Percentiles rank a stretch among this genome's conserved stretches.
Conservation (phyloP, 306 rosid genomes). For the Acacia melanoxylon region DNA sequence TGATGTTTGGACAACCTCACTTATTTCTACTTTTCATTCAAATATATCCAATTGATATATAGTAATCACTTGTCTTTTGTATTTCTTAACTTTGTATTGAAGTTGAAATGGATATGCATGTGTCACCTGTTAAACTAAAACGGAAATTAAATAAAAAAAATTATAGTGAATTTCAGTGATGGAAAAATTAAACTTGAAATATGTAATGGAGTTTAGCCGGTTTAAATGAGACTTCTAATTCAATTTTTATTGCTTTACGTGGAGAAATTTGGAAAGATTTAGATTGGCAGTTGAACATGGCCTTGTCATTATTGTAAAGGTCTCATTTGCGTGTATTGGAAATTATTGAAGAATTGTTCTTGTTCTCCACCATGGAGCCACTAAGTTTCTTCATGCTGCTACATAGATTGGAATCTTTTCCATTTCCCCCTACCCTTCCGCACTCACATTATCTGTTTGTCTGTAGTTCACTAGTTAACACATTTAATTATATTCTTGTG, state of each 20-base stretch:
- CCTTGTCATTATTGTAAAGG: not conserved
- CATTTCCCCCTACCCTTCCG: constrained; percentile 1
- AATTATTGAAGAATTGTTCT: not conserved
- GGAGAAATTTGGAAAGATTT: not conserved
- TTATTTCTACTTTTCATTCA: constrained; percentile 12
- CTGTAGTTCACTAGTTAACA: constrained; percentile 11
- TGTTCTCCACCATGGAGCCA: not conserved
- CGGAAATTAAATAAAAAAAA: not conserved
- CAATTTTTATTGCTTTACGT: not conserved
- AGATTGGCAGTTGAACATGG: not conserved
- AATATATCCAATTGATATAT: constrained; percentile 17
- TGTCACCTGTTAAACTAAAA: not conserved
- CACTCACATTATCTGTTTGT: constrained; percentile 9
- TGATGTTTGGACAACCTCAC: constrained; percentile 6
- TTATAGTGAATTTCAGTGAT: constrained; percentile 2
- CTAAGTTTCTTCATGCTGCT: not conserved
- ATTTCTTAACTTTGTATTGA: not conserved
- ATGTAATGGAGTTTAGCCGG: not conserved
- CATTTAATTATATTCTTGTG: constrained; percentile 17
- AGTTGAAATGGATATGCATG: not conserved
- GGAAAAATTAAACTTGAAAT: not conserved
- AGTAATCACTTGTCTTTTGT: constrained; percentile 13
- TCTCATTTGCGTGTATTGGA: not conserved
- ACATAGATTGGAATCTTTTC: not conserved
- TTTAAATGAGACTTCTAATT: not conserved